A percentile compares a stretch with the other conserved stretches of the same genome.
These are phyloP conservation scores for Cladosporium austrohemisphaericum DNA, from an alignment of 2,329 filamentous ascomycete species.

Conservation along the genomic window DNA sequence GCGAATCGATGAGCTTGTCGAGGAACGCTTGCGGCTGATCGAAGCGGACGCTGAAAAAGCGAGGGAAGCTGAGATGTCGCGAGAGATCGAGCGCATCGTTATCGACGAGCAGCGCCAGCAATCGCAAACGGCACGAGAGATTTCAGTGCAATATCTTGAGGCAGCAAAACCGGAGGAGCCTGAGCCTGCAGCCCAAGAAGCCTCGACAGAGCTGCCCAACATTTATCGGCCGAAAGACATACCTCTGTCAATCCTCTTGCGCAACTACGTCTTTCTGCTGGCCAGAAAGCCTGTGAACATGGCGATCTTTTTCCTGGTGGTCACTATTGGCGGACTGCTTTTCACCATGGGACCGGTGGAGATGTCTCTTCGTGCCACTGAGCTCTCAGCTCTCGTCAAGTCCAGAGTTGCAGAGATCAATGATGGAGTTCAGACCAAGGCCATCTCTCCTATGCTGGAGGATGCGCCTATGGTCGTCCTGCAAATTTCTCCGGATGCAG, in stretches of 20 bases:
- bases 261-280: constrained; percentile 52
- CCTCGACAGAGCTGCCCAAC: constrained; percentile 25
- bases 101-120: constrained; percentile 5
- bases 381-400: background rate
- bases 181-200: background rate
- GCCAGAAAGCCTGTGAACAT: constrained; percentile 53
- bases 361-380: background rate
- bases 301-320: constrained; percentile 43
- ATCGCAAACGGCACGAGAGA: background rate
- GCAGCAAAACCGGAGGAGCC: background rate
- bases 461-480: too few relatives aligned
- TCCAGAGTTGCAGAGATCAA: background rate
- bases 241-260: constrained; percentile 49
- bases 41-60: constrained; percentile 12
- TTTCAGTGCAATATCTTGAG: background rate
- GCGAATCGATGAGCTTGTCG: constrained; percentile 18
- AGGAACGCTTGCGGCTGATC: constrained; percentile 22
- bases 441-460: too few relatives aligned
- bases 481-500: too few relatives aligned
- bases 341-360: background rate
- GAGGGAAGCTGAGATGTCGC: constrained; percentile 4
- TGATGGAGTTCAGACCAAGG: too few relatives aligned
- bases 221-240: constrained; percentile 40
- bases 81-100: constrained; percentile 13
- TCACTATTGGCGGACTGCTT: constrained; percentile 10